Evolutionary conservation across 805 yeast species (phyloP).

Genomic region (Metschnikowia baotianmanensis): DNA sequence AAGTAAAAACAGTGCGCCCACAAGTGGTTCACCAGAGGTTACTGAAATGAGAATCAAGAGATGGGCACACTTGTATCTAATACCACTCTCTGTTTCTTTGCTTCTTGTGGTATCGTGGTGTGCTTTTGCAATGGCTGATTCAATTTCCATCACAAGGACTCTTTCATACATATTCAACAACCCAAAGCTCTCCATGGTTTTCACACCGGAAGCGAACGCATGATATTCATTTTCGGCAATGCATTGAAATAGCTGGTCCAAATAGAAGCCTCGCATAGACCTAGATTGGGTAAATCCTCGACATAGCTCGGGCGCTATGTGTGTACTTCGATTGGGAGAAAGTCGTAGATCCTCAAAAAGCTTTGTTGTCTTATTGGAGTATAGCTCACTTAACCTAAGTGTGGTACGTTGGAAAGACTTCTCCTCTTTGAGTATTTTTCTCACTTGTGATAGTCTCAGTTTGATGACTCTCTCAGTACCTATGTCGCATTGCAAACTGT

Average conservation of each 20-base stretch:
- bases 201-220: conserved; percentile 5
- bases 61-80: neutral
- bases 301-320: conserved; percentile 4
- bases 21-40: conserved; percentile 12
- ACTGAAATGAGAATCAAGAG: conserved; percentile 4
- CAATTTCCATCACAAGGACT: conserved; percentile 6
- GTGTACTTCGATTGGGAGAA: neutral
- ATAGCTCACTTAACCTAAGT: neutral
- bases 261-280: conserved; percentile 6
- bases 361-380: neutral
- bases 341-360: conserved; percentile 8
- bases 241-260: conserved; percentile 6
- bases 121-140: conserved; percentile 2
- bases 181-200: conserved; percentile 4
- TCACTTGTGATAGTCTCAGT: neutral
- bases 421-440: conserved; percentile 1
- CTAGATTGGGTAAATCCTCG: conserved; percentile 9
- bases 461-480: conserved; percentile 1
- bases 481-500: neutral
- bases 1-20: conserved; percentile 14
- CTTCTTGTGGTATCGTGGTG: too few relatives aligned
- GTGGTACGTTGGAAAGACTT: conserved; percentile 3
- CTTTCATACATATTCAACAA: conserved; percentile 6
- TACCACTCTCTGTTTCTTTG: neutral
- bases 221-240: neutral